Conservation (phyloP, 345 rosid genomes). For the Citrus mangshanensis region DNA sequence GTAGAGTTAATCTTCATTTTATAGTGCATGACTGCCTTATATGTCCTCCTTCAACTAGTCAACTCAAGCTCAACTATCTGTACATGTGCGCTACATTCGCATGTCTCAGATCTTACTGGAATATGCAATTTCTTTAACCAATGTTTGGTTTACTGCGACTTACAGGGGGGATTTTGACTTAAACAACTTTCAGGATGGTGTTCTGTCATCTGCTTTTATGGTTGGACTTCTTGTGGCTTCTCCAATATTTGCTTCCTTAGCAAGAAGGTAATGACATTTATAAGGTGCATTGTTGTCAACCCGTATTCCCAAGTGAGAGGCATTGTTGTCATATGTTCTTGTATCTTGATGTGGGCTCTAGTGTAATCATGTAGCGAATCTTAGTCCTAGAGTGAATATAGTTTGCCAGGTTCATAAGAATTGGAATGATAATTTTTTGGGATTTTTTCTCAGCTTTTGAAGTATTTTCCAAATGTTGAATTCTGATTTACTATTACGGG, state of each 20-base stretch:
- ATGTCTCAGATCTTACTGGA: background rate
- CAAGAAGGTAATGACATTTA: slow-evolving; percentile 58
- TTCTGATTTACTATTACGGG: background rate
- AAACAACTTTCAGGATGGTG: slow-evolving; percentile 87
- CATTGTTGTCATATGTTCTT: background rate
- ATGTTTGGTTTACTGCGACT: background rate
- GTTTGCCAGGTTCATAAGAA: background rate
- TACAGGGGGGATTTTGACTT: slow-evolving; percentile 78
- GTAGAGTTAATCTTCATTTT: background rate
- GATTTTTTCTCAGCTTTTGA: background rate
- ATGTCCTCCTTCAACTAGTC: background rate
- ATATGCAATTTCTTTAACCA: background rate
- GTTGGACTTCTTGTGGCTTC: slow-evolving; percentile 92
- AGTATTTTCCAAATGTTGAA: background rate
- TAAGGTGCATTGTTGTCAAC: background rate
- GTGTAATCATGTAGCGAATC: background rate
- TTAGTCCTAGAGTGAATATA: background rate
- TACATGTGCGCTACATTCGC: background rate
- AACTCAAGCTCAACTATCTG: background rate
- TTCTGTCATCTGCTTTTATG: slow-evolving; percentile 92
- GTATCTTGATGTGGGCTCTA: background rate
- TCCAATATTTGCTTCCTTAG: slow-evolving; percentile 86
- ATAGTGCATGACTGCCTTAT: background rate
- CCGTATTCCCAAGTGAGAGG: background rate
- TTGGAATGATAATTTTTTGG: background rate